A percentile compares a stretch with the other conserved stretches of the same genome.
Evolutionary conservation across 192 early-diverging fungal genomes (phyloP).

Genomic region (Chytriomyces sp.): DNA sequence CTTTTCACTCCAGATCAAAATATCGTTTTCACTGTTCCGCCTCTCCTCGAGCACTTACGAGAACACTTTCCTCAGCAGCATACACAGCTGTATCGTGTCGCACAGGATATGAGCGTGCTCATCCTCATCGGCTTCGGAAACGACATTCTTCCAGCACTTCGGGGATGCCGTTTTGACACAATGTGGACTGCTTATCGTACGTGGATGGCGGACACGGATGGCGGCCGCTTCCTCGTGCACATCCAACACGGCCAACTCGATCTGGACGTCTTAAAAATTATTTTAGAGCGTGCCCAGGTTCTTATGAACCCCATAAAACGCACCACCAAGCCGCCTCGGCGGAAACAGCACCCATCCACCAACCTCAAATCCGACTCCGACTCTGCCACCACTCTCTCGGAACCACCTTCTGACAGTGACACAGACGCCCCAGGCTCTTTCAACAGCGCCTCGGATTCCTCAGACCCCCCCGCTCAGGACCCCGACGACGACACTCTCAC

Average conservation of each 20-base stretch:
- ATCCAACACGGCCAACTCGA: not conserved
- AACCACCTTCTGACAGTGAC: not conserved
- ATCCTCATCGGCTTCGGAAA: conserved; percentile 3
- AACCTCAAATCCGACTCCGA: not conserved
- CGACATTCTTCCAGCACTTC: not conserved
- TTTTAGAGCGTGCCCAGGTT: not conserved
- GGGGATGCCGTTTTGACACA: not conserved
- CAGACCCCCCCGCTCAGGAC: no score
- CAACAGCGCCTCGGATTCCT: not conserved
- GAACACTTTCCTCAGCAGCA: not conserved
- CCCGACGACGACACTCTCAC: not conserved
- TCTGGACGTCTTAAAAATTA: not conserved
- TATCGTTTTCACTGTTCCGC: not conserved
- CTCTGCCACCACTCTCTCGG: not conserved
- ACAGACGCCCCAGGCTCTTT: not conserved
- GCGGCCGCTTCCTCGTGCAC: not conserved
- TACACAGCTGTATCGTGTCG: not conserved
- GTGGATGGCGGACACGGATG: not conserved
- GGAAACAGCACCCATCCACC: not conserved
- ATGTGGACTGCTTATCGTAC: not conserved
- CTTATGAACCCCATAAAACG: not conserved
- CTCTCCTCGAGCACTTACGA: not conserved
- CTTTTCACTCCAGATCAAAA: conserved; percentile 8
- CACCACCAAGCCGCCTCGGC: not conserved
- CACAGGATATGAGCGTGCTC: not conserved